Evolutionary conservation across 768 basidiomycete species (phyloP), one percentile per base, ranked within the genome.

Genomic region (Trichaptum fuscoviolaceum): DNA sequence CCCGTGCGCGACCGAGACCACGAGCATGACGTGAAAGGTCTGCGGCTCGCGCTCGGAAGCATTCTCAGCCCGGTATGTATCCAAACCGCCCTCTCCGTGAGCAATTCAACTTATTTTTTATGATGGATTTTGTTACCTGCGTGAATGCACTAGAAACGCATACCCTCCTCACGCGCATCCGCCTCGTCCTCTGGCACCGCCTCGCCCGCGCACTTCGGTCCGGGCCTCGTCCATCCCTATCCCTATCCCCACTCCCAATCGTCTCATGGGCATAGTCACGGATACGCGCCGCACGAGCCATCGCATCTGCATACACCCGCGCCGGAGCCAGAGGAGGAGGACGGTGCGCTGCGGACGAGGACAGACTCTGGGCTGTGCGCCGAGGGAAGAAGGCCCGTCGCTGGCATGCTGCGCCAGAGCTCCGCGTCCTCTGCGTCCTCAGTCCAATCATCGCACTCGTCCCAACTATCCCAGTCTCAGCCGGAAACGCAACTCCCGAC

Each of bases 31-130:
- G 70, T 77, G 52, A 63, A 71, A 57, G 72, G 70, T 8, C 76
- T 87, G 26, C 78, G 84, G 42, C 80, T 86, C 27, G 86, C 84
- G 0, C 74, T 89, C 63, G 87, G 87, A 24, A 86, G 84, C 70
- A 87, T 89, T 58, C 75, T 89, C 15, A 76, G 83, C 12, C 86
- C 86, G 68, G 86, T 87, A 72, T 75, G 85, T 80, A 65, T 57
- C 57, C 34, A 24, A 57, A 26, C 57, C 59, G 26, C 35, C n/a
- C n/a, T n/a, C n/a, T n/a, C n/a, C n/a, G n/a, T n/a, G n/a, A n/a
- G n/a, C n/a, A n/a, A n/a, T n/a, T n/a, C n/a, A n/a, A n/a, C n/a
- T n/a, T n/a, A n/a, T n/a, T n/a, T n/a, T n/a, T n/a, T n/a, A n/a
- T n/a, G n/a, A n/a, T n/a, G n/a, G n/a, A n/a, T n/a, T n/a, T n/a